Evolutionary conservation across 2,329 filamentous ascomycete genomes (phyloP), one percentile per base, ranked within the genome.

Genomic region (Cadophora gregata): DNA sequence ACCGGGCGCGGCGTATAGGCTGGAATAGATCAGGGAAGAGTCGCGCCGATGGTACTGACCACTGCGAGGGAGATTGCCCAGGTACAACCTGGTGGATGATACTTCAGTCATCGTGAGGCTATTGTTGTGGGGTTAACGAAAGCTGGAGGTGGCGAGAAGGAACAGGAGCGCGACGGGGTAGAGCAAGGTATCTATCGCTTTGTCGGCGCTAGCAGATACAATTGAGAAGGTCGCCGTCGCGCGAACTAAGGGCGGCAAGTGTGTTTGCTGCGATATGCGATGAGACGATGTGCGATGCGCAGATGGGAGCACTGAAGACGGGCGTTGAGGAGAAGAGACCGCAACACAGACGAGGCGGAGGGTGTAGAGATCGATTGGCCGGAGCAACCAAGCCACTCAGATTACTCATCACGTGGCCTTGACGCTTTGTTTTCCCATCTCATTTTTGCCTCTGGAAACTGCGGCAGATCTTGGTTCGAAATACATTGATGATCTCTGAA

Each of bases 1-100:
- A 38, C 45, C 19, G 21, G 29, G 51, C 29, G 59, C 38, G 29
- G 51, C 29, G 59, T 29, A 42, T 61, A 47, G 7, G 36, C 21
- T 45, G 64, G 16, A 24, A 19, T 2, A 21, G 12, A 33, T 63
- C 24, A 9, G 38, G 31, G 48, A 29, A 29, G 25, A 51, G 42
- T 31, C 42, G 59, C 47, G 21, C 51, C n/a, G 53, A 58, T 51
- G 31, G 6, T 67, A 81, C 90, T 84, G 89, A 97, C 94, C 93
- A 85, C 92, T 93, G 81, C 93, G 93, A 81, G 96, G 95, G 80
- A 99, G 90, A 84, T 98, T 98, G 82, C 95, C 95, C 83, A 98
- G 85, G 84, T 98, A 99, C 75, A 98, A 92, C 83, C 96, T 89
- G 78, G 95, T 98, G 74, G 92, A 91, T 71, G 93, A 97, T 74